Evolutionary conservation across 345 rosid genomes (phyloP), one percentile per base, ranked within the genome.

Genomic region (Bretschneidera sinensis): DNA sequence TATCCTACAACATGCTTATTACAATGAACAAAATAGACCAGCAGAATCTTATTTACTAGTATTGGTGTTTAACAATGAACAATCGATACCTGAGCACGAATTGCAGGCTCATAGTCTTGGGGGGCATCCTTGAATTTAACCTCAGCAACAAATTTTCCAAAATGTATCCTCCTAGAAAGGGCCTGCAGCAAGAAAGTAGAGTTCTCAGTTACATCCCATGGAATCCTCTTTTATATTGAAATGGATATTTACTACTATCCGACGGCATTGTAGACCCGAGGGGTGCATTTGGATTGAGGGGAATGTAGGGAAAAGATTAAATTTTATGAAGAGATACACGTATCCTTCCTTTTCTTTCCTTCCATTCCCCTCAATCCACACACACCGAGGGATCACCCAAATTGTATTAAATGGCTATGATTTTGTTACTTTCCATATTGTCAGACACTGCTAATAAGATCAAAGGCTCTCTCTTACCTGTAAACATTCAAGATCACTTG

Each of bases 121-220:
- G 88, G 83, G 31, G 83, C 77, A 50, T 85, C 87, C 67, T 69
- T 75, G 78, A 74, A 92, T 71, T 92, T 92, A 43, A 87, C 82
- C 77, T 92, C 98, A 59, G 96, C 98, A 24, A 92, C 97, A 55
- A 73, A 81, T 63, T 87, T 92, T 17, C 98, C 97, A 0, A 80
- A 92, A 65, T 92, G 97, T 55, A 92, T 85, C 74, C 98, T 84
- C 70, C 83, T 84, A 5, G 98, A 92, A 19, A 92, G 67, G 48
- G 89, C 96, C 97, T 89, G 75, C 60, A 72, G 55, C 57, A 66
- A 51, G 24, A 21, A 2, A 53, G 20, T 21, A 39, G 50, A 8
- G 8, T 34, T 15, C 16, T 39, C 45, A 39, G 16, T 39, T 11
- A n/a, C n/a, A n/a, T n/a, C n/a, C n/a, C n/a, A n/a, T n/a, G n/a